Evolutionary conservation across 805 yeast genomes (phyloP), one percentile per base, ranked within the genome.

Genomic region (Candida nonsorbophila): DNA sequence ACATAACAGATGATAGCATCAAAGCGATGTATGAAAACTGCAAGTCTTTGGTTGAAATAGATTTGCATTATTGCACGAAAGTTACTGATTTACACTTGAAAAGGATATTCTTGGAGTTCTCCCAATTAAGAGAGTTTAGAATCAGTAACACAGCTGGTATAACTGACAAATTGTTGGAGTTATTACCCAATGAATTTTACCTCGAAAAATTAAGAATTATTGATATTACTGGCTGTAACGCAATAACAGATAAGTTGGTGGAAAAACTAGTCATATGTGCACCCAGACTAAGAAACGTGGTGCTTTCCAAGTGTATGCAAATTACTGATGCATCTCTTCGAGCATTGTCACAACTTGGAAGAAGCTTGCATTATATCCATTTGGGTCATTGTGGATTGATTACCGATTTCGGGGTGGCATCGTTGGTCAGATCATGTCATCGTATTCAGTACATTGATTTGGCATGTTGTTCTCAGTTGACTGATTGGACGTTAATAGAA

Each of bases 321-420:
- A 76, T 90, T 16, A 85, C 97, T 1, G 97, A 90, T 61, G 70
- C 78, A 1, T 77, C 94, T 3, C 60, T 90, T 23, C 65, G 77
- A 29, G 75, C 84, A 11, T 65, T 92, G 38, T 72, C 94, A 5
- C 69, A 67, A 17, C 65, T 92, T 34, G 94, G 90, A 4, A 74
- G 82, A 46, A 79, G 79, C 42, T 65, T 90, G 42, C 96, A 87
- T 48, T 86, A 87, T 44, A 70, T 92, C 28, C 97, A 92, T 59
- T 69, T 90, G 37, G 97, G 97, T 11, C 97, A 90, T 60, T 92
- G 98, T 62, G 72, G 78, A 25, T 76, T 82, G 47, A 83, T 90
- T 33, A 90, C 97, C 1, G 97, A 90, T 58, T 72, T 68, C 37
- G 97, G 97, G 13, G 92, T 92, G 11, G 71, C 75, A 16, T 67